Percentiles rank a stretch among this genome's conserved stretches.
phyloP scores from a whole-genome alignment of 176 grass and related monocot species.

The Ampelocalamus luodianensis region DNA sequence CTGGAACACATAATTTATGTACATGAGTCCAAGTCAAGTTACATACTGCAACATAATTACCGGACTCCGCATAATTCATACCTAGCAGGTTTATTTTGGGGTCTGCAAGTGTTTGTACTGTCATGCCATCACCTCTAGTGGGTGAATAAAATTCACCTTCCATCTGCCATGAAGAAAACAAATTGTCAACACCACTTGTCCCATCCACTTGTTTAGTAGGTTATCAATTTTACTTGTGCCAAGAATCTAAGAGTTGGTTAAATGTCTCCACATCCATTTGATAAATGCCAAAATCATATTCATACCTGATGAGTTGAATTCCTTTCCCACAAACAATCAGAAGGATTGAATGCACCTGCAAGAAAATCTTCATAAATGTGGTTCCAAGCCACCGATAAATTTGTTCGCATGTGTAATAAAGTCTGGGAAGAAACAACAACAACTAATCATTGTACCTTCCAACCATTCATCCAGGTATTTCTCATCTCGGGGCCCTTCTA shows the following conservation, averaged over 20 bases:
- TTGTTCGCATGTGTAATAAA: neutral
- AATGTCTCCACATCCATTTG: too few species aligned
- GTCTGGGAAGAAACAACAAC: neutral
- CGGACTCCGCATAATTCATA: neutral
- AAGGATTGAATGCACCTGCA: conserved; percentile 11
- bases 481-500: neutral
- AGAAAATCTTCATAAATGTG: neutral
- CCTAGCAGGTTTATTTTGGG: too few species aligned
- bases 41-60: neutral
- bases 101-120: too few species aligned
- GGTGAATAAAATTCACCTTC: too few species aligned
- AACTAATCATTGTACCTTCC: neutral
- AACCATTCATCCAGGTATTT: neutral
- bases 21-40: neutral
- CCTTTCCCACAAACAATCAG: neutral
- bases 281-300: neutral
- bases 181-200: too few species aligned
- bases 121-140: too few species aligned
- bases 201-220: too few species aligned
- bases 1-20: neutral
- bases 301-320: conserved; percentile 14
- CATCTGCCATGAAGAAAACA: too few species aligned
- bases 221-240: too few species aligned
- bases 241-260: too few species aligned
- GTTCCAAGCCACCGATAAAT: neutral